Conservation (phyloP, 2,329 filamentous ascomycete genomes). For the Ceratocystis albifundus region DNA sequence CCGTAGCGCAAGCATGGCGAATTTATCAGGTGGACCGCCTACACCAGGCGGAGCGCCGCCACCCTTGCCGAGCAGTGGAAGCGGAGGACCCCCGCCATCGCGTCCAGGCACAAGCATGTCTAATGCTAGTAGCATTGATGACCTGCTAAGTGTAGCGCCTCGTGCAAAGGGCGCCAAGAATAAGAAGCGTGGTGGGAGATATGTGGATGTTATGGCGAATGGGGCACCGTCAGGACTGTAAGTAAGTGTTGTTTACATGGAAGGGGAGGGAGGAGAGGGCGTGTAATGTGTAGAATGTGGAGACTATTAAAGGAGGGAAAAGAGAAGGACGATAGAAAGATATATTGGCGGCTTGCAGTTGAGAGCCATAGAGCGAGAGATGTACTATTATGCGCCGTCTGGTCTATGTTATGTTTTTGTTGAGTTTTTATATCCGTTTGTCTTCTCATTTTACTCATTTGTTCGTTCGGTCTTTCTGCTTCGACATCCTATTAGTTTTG, state of each 20-base stretch:
- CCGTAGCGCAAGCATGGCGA: slow-evolving; percentile 19
- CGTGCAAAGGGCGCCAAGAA: slow-evolving; percentile 56
- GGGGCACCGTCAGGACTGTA: slow-evolving; percentile 5
- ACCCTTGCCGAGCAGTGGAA: not conserved
- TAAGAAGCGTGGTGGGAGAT: slow-evolving; percentile 71
- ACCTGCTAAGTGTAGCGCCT: slow-evolving; percentile 67
- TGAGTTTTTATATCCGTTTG: not conserved
- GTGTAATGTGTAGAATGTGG: not conserved
- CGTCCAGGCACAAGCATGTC: slow-evolving; percentile 72
- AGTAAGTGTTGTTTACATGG: not conserved
- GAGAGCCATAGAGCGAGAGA: not conserved
- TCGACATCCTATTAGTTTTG: no score
- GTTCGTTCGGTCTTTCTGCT: not conserved
- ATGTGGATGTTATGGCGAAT: slow-evolving; percentile 92
- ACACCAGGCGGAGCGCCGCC: slow-evolving; percentile 30
- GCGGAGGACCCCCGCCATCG: slow-evolving; percentile 40
- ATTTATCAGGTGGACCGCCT: not conserved
- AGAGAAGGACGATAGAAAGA: not conserved
- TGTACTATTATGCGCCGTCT: slow-evolving; percentile 3
- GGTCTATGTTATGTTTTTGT: not conserved
- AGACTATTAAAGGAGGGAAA: not conserved
- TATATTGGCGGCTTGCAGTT: no score
- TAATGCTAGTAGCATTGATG: slow-evolving; percentile 89
- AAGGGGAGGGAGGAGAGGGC: no score
- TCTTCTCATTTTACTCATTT: not conserved